Base-by-base conservation (phyloP, 192 early-diverging fungal genomes). In the Obelidium mucronatum region DNA sequence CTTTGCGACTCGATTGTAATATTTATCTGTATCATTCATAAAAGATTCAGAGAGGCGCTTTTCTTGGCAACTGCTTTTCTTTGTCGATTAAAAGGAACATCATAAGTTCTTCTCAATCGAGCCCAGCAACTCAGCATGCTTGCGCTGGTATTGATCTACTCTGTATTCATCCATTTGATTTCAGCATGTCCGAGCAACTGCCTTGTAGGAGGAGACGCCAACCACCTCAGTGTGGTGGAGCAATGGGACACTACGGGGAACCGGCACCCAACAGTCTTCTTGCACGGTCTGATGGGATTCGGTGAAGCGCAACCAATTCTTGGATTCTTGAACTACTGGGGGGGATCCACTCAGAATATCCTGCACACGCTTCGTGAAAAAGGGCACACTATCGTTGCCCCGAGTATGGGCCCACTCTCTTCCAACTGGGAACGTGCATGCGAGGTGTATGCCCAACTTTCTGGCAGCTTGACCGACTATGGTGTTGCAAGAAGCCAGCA, bases 391-490 rank as follows among this genome's bases (percentile, higher is more conserved):
- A 62, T 79, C 40, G 15, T 33, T 39, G 36, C 60, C 19, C 72
- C 78, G 19, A 3, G 6, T 44, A 75, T 79, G 61, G 76, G 76
- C 1, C 70, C 76, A 24, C 17, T 67, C 13, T 78, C 76, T 3
- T 75, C 70, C 28, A 75, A 75, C 63, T 79, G 70, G 70, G 72
- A 74, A 67, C 78, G 78, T 63, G 78, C 78, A 0, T 79, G 78
- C 52, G 78, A 79, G 44, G 61, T 62, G 4, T 79, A 66, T 63
- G 78, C 78, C 22, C 78, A 79, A 40, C 28, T 79, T 24, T 55
- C 48, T 31, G 78, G 78, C 11, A 15, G 40, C 1, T 19, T 40
- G 24, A 73, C 73, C 0, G 78, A 79, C 53, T 79, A 79, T 53
- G 78, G 78, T 39, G 35, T 74, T 4, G 78, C 70, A 1, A 44